Base-by-base conservation (phyloP, 2,329 filamentous ascomycete species). In the Xylaria sp. region DNA sequence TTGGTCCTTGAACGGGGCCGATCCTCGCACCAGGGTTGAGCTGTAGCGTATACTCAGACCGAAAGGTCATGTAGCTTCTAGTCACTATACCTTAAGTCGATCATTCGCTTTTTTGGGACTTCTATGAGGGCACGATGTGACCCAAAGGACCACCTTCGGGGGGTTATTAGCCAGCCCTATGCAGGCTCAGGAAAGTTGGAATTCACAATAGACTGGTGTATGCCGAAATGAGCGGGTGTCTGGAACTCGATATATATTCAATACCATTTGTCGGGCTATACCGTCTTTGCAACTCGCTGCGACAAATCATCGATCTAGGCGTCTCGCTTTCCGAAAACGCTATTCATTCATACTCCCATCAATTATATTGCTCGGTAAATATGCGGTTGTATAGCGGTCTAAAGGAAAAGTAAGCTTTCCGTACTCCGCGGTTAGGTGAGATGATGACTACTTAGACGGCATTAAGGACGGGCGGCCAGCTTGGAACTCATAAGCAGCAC, bases 281-380 rank as follows among this genome's bases (percentile, higher is more conserved):
- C 48, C 40, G n/a, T 37, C 42, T 68, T 48, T n/a, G 37, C 54
- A 62, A 58, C 32, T 62, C 54, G 51, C 50, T 32, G 32, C 62
- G 59, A 57, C 51, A 57, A 60, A 60, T 60, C n/a, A 18, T 48
- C 32, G n/a, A 48, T 44, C 18, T 51, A 37, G n/a, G n/a, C 23
- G 40, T 37, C 37, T 70, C 69, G 69, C 63, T 63, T 54, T 66
- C 69, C 69, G 66, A 69, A 60, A 42, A 37, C 32, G 47, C n/a
- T 16, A 21, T 55, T 32, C 62, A 29, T 47, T 44, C 60, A 29
- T 54, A 55, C 18, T 21, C 50, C 27, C 54, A 57, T 62, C 23
- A 40, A 48, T 54, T 5, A n/a, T 21, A 53, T 54, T 59, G 42
- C 2, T 37, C 23, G 50, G 29, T 48, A 47, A 27, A 37, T 25